Base-by-base conservation (phyloP, 164 flowering plant genomes). In the Magnolia sinica region DNA sequence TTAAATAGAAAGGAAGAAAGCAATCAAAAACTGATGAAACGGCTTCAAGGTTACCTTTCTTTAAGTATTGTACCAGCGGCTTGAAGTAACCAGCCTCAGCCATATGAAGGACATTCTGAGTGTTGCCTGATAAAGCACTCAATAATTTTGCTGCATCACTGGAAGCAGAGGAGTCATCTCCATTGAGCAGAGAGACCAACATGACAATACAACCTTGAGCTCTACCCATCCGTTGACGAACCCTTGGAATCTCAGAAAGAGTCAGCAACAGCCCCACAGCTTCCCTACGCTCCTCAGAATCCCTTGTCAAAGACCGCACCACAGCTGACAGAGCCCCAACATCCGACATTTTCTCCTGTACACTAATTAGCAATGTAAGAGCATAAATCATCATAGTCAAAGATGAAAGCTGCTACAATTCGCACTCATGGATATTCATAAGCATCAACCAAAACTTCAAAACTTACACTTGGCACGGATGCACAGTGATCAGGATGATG, bases 61-160 rank as follows among this genome's bases (percentile, higher is more conserved):
- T 84, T 11, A 94, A 84, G 78, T 83, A 85, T 23, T 87, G 91
- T 51, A 92, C 87, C 11, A 95, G 76, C 20, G 98, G 96, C 82
- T 87, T 88, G 76, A 95, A 95, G 76, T 90, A 92, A 45, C 94
- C 95, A 24, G 97, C 94, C 84, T 95, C 96, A 0, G 96, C 97
- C 97, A 95, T 95, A 83, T 91, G 91, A 85, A 95, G 95, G 55
- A 86, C 96, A 83, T 91, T 89, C 75, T 92, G 97, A 29, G 91
- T 84, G 75, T 87, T 91, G 74, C 85, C 75, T 0, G 98, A 91
- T 80, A 95, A 83, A 23, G 85, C 83, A 83, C 80, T 76, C 73
- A 95, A 76, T 72, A 95, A 73, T 80, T 82, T 85, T 70, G 74
- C 82, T 4, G 97, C 93, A 85, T 90, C 85, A 9, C 66, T 59